These are phyloP conservation scores for Clavariopsis aquatica DNA, from an alignment of 495 filamentous ascomycete genomes.

Conservation along the genomic window DNA sequence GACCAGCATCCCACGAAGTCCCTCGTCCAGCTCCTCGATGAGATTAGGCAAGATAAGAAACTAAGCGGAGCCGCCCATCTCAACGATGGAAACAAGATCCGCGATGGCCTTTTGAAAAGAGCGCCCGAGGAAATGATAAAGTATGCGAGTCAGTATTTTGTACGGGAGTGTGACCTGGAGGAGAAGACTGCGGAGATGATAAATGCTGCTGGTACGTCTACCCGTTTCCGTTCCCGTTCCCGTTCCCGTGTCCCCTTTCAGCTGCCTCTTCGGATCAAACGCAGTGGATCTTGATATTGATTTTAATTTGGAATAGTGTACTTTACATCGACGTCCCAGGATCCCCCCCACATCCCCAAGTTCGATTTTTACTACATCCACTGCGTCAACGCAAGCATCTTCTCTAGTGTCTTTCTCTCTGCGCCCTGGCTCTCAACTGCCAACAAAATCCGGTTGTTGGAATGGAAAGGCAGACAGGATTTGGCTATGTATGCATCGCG, in stretches of 20 bases:
- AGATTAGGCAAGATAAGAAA: slow-evolving; percentile 57
- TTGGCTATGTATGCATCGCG: slow-evolving; percentile 67
- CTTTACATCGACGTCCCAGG: slow-evolving; percentile 62
- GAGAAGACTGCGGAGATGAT: slow-evolving; percentile 75
- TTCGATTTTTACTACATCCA: slow-evolving; percentile 87
- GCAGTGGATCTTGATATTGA: no score
- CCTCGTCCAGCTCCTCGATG: slow-evolving; percentile 60
- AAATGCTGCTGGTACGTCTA: slow-evolving; percentile 57
- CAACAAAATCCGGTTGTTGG: slow-evolving; percentile 66
- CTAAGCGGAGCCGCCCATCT: slow-evolving; percentile 53
- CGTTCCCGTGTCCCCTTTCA: background rate
- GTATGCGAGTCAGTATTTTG: slow-evolving; percentile 60
- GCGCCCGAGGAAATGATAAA: slow-evolving; percentile 64
- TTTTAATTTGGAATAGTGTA: slow-evolving; percentile 49
- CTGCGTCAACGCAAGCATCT: slow-evolving; percentile 62
- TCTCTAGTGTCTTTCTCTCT: slow-evolving; percentile 57
- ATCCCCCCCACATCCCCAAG: slow-evolving; percentile 63
- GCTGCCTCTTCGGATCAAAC: background rate
- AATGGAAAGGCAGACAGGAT: slow-evolving; percentile 74
- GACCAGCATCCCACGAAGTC: slow-evolving; percentile 44
- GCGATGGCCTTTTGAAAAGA: slow-evolving; percentile 64
- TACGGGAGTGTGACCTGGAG: slow-evolving; percentile 63
- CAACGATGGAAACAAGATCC: slow-evolving; percentile 62
- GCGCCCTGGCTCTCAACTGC: slow-evolving; percentile 45
- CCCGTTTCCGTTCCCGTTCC: background rate